Percentiles rank a stretch among this genome's conserved stretches.
phyloP scores from a whole-genome alignment of 1,139 yeast species.

The Lodderomyces beijingensis region DNA sequence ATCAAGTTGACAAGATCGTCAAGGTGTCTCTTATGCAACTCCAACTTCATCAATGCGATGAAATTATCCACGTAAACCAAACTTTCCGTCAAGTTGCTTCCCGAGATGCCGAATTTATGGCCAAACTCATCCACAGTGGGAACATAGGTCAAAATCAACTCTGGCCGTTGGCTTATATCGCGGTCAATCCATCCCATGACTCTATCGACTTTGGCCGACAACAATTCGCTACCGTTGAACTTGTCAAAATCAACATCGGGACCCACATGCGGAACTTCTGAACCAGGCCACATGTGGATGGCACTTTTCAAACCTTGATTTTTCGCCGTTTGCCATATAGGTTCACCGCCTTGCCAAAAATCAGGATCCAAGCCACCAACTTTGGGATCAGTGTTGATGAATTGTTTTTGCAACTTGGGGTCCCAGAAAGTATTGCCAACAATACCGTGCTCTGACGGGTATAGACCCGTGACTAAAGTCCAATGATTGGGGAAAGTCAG shows the following conservation, averaged over 20 bases:
- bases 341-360: conserved; percentile 86
- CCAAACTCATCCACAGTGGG: conserved; percentile 79
- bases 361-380: conserved; percentile 53
- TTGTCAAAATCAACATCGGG: conserved; percentile 51
- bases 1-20: conserved; percentile 65
- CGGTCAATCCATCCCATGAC: conserved; percentile 66
- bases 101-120: conserved; percentile 65
- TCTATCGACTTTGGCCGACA: conserved; percentile 52
- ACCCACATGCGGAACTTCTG: conserved; percentile 61
- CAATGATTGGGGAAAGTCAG: conserved; percentile 92
- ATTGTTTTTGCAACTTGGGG: conserved; percentile 49
- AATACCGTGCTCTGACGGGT: conserved; percentile 83
- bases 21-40: conserved; percentile 52
- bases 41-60: conserved; percentile 45
- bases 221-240: conserved; percentile 60
- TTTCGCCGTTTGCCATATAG: conserved; percentile 77
- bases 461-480: conserved; percentile 81
- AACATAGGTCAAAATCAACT: conserved; percentile 72
- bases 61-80: conserved; percentile 63
- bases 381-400: conserved; percentile 59
- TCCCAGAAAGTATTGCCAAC: conserved; percentile 83
- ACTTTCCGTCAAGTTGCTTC: conserved; percentile 51
- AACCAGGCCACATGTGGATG: conserved; percentile 97
- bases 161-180: conserved; percentile 57
- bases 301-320: conserved; percentile 65